Conservation (phyloP, 2,329 filamentous ascomycete genomes). For the Aspergillus neoniger region DNA sequence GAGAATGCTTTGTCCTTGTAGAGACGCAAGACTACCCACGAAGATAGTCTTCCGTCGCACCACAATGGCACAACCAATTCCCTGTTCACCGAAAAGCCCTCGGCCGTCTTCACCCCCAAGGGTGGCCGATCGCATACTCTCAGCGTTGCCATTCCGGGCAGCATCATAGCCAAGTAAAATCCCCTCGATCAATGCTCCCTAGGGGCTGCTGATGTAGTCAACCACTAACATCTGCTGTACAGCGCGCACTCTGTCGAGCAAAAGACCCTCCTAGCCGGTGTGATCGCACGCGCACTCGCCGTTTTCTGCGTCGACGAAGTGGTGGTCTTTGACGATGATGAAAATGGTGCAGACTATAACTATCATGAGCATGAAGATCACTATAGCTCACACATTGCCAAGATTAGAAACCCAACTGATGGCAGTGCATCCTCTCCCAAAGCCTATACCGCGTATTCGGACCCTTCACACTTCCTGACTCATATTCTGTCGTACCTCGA, state of each 20-base stretch:
- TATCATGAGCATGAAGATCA: neutral
- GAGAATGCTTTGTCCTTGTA: neutral
- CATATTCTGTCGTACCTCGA: constrained; percentile 82
- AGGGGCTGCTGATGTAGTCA: neutral
- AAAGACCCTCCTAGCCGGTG: constrained; percentile 44
- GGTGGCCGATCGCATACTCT: constrained; percentile 70
- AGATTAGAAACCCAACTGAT: neutral
- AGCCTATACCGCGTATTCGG: neutral
- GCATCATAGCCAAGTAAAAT: constrained; percentile 69
- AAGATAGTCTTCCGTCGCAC: constrained; percentile 9
- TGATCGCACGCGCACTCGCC: neutral
- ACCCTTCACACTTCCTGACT: constrained; percentile 46
- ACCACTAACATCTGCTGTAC: neutral
- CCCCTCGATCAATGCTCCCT: constrained; percentile 14
- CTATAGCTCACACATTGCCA: neutral
- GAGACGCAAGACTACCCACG: constrained; percentile 26
- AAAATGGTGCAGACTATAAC: neutral
- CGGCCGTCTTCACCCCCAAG: constrained; percentile 66
- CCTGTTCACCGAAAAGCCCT: constrained; percentile 66
- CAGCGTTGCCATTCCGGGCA: constrained; percentile 76
- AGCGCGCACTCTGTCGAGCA: constrained; percentile 74
- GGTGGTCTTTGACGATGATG: neutral
- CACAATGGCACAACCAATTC: constrained; percentile 11
- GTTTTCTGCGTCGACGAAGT: neutral
- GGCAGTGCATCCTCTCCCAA: neutral